These are phyloP conservation scores for Glonium stellatum DNA, from an alignment of 495 filamentous ascomycete genomes.

Conservation along the genomic window DNA sequence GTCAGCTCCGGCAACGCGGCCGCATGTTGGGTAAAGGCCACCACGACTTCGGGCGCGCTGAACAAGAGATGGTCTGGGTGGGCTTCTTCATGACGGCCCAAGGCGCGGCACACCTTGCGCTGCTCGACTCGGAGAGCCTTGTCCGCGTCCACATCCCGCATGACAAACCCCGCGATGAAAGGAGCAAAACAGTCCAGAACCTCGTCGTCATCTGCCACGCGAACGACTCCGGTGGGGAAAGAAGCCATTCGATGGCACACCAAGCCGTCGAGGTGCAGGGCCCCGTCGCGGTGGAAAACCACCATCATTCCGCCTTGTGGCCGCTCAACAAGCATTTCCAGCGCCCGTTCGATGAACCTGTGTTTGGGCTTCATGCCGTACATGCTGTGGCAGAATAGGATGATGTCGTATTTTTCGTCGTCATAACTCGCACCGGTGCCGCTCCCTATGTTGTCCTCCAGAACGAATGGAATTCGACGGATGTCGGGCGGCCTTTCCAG, in stretches of 20 bases:
- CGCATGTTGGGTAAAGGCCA: constrained; percentile 46
- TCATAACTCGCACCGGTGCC: constrained; percentile 26
- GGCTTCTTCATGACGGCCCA: constrained; percentile 43
- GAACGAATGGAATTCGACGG: constrained; percentile 42
- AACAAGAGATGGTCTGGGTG: constrained; percentile 44
- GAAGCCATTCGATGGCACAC: constrained; percentile 46
- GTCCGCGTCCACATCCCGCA: constrained; percentile 37
- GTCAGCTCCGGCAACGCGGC: constrained; percentile 45
- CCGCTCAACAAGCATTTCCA: constrained; percentile 45
- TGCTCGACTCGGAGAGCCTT: constrained; percentile 40
- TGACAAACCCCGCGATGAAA: constrained; percentile 47
- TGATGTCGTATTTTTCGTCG: constrained; percentile 47
- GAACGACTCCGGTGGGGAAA: constrained; percentile 46
- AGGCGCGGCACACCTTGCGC: constrained; percentile 47
- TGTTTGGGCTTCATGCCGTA: constrained; percentile 52
- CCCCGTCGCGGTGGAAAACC: constrained; percentile 49
- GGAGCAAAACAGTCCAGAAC: constrained; percentile 47
- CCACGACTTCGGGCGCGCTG: constrained; percentile 48
- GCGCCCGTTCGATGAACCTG: constrained; percentile 43
- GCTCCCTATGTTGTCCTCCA: constrained; percentile 30
- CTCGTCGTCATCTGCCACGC: constrained; percentile 44
- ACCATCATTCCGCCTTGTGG: constrained; percentile 45
- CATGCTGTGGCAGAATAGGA: constrained; percentile 61
- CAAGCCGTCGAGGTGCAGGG: constrained; percentile 44
- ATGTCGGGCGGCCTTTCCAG: constrained; percentile 43